Percentiles rank a stretch among this genome's conserved stretches.
These are phyloP conservation scores for Alternaria solani DNA, from an alignment of 2,329 filamentous ascomycete genomes.

Conservation along the genomic window DNA sequence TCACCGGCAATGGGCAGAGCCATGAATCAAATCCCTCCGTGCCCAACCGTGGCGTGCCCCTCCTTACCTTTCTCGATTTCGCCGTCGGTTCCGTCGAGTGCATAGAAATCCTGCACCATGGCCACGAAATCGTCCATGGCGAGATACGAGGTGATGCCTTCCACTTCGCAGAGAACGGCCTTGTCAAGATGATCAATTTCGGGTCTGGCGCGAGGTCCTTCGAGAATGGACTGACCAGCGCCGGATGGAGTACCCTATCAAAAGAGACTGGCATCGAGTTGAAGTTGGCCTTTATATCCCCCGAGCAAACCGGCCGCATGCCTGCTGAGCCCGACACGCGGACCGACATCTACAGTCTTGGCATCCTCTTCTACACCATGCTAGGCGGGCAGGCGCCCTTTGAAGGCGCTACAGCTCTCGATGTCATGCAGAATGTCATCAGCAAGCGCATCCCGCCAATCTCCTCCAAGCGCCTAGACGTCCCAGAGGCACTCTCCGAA, in stretches of 20 bases:
- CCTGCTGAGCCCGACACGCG: slow-evolving; percentile 85
- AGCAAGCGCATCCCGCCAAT: slow-evolving; percentile 79
- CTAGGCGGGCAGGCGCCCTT: slow-evolving; percentile 79
- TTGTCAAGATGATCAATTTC: slow-evolving; percentile 82
- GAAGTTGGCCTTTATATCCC: slow-evolving; percentile 90
- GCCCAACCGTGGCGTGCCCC: slow-evolving; percentile 66
- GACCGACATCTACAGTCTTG: slow-evolving; percentile 92
- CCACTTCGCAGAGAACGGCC: slow-evolving; percentile 79
- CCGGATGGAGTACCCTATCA: slow-evolving; percentile 84
- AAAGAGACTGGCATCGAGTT: slow-evolving; percentile 86
- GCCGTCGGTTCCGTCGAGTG: slow-evolving; percentile 88
- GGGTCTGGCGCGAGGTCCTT: slow-evolving; percentile 88
- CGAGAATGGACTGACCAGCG: slow-evolving; percentile 84
- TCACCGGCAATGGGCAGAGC: slow-evolving; percentile 23
- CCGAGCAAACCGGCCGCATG: slow-evolving; percentile 93
- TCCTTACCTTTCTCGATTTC: slow-evolving; percentile 85
- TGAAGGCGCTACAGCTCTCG: slow-evolving; percentile 79
- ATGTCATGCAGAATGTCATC: slow-evolving; percentile 90
- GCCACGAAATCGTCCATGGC: slow-evolving; percentile 84
- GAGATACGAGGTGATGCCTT: slow-evolving; percentile 92
- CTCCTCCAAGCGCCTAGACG: slow-evolving; percentile 78
- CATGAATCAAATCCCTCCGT: slow-evolving; percentile 24
- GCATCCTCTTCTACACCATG: slow-evolving; percentile 83
- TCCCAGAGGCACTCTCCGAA: slow-evolving; percentile 81
- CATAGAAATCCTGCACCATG: slow-evolving; percentile 89